Base-by-base conservation (phyloP, 345 rosid genomes). In the Jatropha curcas region DNA sequence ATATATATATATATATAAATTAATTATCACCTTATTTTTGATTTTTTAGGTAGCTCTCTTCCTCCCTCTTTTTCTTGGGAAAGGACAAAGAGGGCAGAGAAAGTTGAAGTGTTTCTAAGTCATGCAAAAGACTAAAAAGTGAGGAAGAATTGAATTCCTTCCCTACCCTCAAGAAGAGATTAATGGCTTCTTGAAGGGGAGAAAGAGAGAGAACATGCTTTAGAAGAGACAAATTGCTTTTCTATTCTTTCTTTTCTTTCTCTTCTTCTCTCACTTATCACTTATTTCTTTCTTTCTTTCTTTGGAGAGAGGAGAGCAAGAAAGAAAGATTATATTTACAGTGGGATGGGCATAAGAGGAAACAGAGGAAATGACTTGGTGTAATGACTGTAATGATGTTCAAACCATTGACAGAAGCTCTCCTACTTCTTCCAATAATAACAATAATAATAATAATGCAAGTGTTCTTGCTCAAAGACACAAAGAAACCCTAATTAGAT, bases 361-460 rank as follows among this genome's bases (percentile, higher is more conserved):
- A 74, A 53, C 43, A 19, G 64, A 33, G 50, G 61, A 59, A 76
- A 94, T 94, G 97, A 90, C 97, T 81, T 90, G 98, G 98, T 89
- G 98, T 84, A 92, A 84, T 79, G 92, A 92, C 83, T 85, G 91
- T 76, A 86, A 68, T 64, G 88, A 85, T 80, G 91, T 86, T 67
- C 90, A 87, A 63, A 86, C 87, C 14, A 77, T 88, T 62, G 86
- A 89, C 62, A 87, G 76, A 83, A 82, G 76, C 74, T 65, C 84
- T n/a, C 77, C 85, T 2, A 69, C 86, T 7, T 64, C 84, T 46
- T 55, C 83, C 22, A 43, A 43, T 14, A 76, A 70, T n/a, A n/a
- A n/a, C n/a, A n/a, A n/a, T n/a, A n/a, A n/a, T n/a, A n/a, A n/a
- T n/a, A n/a, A n/a, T 17, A 72, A 35, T 34, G 33, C 51, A 14